Evolutionary conservation across 768 basidiomycete genomes (phyloP).

Genomic region (Candolleomyces aberdarensis): DNA sequence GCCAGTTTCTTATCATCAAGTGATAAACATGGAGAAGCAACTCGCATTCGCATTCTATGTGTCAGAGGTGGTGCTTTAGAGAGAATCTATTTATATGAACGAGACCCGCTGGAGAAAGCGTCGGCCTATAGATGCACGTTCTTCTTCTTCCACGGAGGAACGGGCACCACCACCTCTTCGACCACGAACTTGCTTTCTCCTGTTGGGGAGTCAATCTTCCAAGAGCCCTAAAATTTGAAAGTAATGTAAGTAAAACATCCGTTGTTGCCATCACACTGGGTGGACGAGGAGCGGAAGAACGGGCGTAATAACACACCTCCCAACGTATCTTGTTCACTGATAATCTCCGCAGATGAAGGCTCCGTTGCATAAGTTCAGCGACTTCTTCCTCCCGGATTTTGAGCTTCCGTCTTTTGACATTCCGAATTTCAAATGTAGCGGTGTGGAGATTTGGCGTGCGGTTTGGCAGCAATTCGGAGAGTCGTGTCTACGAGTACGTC

Average conservation of each 20-base stretch:
- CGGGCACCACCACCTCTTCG: background rate
- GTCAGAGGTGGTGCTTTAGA: too few relatives aligned
- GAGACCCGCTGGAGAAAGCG: too few relatives aligned
- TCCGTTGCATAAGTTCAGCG: constrained; percentile 19
- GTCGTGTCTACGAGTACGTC: constrained; percentile 18
- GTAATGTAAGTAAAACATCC: background rate
- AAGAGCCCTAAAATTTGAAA: background rate
- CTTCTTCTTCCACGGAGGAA: background rate
- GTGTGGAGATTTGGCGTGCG: constrained; percentile 26
- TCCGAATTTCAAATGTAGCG: constrained; percentile 30
- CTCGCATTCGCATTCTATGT: too few relatives aligned
- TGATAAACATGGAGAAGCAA: too few relatives aligned
- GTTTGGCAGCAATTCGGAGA: constrained; percentile 17
- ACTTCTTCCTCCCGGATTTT: constrained; percentile 20
- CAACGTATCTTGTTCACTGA: constrained; percentile 28
- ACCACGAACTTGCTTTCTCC: background rate
- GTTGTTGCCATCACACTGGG: background rate
- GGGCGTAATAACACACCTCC: constrained; percentile 24
- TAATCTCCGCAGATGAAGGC: constrained; percentile 26
- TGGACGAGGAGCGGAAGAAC: background rate
- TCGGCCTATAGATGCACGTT: too few relatives aligned
- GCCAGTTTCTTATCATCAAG: too few relatives aligned
- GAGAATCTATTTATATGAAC: too few relatives aligned
- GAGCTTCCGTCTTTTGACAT: constrained; percentile 21
- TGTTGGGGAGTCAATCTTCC: background rate